Conservation (phyloP, 805 yeast genomes). For the Zygotorulaspora chibaensis region DNA sequence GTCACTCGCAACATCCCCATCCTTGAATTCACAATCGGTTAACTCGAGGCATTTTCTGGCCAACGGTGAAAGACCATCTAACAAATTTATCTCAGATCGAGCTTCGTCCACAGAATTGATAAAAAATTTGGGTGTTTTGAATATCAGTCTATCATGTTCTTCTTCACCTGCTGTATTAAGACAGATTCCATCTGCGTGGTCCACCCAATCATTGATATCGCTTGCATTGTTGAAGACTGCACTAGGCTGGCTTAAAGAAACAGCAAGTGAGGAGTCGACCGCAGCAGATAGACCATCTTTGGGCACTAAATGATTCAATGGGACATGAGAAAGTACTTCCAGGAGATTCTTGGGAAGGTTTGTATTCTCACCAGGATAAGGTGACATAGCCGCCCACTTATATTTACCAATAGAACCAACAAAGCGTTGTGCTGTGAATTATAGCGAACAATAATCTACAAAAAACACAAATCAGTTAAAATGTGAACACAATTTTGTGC, state of each 20-base stretch:
- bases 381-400: constrained; percentile 31
- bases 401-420: background rate
- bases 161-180: constrained; percentile 6
- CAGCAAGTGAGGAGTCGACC: constrained; percentile 12
- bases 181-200: constrained; percentile 3
- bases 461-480: too few species aligned
- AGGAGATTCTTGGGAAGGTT: constrained; percentile 27
- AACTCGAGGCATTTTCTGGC: constrained; percentile 18
- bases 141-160: constrained; percentile 9
- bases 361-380: constrained; percentile 29
- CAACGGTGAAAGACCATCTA: constrained; percentile 23
- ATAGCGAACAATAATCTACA: too few species aligned
- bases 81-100: constrained; percentile 7
- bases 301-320: constrained; percentile 30
- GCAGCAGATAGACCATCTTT: constrained; percentile 23
- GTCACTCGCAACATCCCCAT: constrained; percentile 5
- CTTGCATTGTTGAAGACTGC: constrained; percentile 6
- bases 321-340: constrained; percentile 25
- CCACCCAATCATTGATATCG: constrained; percentile 3
- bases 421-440: too few species aligned
- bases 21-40: constrained; percentile 4
- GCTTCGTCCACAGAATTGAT: background rate
- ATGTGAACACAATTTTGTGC: too few species aligned
- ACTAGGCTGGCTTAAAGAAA: constrained; percentile 5
- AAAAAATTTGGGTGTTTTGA: constrained; percentile 18